phyloP scores from a whole-genome alignment of 805 yeast genomes.

The Candida odintsovae region DNA sequence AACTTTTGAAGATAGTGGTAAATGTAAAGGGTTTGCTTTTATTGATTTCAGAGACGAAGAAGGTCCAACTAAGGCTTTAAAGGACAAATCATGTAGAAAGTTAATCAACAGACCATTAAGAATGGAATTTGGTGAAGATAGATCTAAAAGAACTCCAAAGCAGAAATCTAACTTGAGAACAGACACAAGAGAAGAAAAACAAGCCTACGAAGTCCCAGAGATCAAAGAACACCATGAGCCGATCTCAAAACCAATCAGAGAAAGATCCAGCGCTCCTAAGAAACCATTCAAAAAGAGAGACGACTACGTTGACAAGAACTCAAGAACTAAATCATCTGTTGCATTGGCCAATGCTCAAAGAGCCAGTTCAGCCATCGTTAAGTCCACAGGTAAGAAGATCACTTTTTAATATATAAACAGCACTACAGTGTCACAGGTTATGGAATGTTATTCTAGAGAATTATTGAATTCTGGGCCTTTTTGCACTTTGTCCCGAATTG shows the following conservation, averaged over 20 bases:
- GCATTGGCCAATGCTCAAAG: constrained; percentile 88
- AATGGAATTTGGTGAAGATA: constrained; percentile 92
- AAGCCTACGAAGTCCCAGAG: not conserved
- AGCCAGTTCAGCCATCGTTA: constrained; percentile 82
- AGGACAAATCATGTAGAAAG: constrained; percentile 59
- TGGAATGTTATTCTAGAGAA: too few species aligned
- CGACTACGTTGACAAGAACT: constrained; percentile 5
- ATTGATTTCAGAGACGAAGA: constrained; percentile 76
- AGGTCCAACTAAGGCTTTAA: constrained; percentile 79
- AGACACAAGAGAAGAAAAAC: constrained; percentile 20
- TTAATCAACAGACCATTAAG: constrained; percentile 72
- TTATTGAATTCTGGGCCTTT: too few species aligned
- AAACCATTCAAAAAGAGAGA: constrained; percentile 8
- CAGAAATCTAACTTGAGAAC: constrained; percentile 19
- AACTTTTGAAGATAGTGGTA: constrained; percentile 94
- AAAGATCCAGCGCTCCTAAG: constrained; percentile 10
- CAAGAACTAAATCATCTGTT: constrained; percentile 57
- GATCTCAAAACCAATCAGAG: constrained; percentile 21
- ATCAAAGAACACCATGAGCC: constrained; percentile 9
- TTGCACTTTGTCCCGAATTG: not conserved
- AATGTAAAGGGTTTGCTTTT: constrained; percentile 95
- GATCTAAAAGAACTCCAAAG: constrained; percentile 57
- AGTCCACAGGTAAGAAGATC: constrained; percentile 83
- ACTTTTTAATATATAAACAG: constrained; percentile 22
- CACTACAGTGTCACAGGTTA: too few species aligned